A percentile compares a stretch with the other conserved stretches of the same genome.
These are phyloP conservation scores for Triticum turgidum DNA, from an alignment of 176 grass and related monocot genomes.

Conservation along the genomic window DNA sequence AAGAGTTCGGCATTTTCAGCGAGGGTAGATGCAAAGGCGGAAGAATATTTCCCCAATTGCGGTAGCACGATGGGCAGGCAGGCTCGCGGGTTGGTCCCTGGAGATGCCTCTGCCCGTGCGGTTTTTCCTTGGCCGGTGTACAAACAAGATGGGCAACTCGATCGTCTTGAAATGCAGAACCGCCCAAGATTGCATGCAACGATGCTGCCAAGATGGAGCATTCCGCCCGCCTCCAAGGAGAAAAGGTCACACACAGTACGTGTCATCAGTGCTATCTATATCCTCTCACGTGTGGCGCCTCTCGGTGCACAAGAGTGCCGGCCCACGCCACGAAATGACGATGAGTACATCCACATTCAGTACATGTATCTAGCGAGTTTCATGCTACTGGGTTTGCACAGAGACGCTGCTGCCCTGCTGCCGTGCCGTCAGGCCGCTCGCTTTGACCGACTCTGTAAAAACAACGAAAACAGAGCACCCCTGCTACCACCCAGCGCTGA, in stretches of 20 bases:
- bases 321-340: too few species aligned
- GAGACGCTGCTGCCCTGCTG: neutral
- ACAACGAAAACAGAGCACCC: neutral
- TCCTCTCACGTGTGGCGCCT: too few species aligned
- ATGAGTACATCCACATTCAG: too few species aligned
- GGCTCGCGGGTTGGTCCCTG: neutral
- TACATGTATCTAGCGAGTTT: too few species aligned
- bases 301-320: too few species aligned
- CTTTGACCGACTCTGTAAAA: neutral
- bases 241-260: neutral
- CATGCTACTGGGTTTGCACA: too few species aligned
- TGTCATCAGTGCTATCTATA: too few species aligned
- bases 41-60: neutral
- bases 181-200: neutral
- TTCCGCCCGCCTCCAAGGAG: neutral
- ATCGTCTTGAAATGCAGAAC: neutral
- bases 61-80: neutral
- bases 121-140: neutral
- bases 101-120: neutral
- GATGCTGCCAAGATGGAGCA: neutral
- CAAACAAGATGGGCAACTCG: neutral
- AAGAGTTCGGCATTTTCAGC: neutral
- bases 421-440: neutral
- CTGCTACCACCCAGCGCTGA: neutral
- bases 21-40: neutral